A percentile compares a stretch with the other conserved stretches of the same genome.
phyloP scores from a whole-genome alignment of 192 early-diverging fungal genomes.

The Coemansia reversa region DNA sequence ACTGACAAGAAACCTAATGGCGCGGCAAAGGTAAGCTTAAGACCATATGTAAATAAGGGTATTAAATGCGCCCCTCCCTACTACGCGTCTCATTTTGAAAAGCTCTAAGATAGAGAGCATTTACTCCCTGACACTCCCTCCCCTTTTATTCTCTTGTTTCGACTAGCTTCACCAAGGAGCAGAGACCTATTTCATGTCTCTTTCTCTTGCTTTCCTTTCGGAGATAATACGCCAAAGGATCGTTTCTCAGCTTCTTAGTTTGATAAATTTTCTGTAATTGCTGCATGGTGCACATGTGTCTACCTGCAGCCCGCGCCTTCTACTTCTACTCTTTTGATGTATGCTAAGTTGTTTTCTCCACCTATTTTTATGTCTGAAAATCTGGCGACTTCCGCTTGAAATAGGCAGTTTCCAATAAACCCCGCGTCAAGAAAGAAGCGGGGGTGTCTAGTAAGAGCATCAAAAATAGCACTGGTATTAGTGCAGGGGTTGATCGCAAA shows the following conservation, averaged over 20 bases:
- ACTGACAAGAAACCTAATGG: conserved; percentile 7
- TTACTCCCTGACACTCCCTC: not conserved
- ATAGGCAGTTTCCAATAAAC: conserved; percentile 15
- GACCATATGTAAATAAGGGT: not conserved
- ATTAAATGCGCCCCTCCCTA: not conserved
- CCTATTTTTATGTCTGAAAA: not conserved
- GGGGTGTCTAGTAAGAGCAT: not conserved
- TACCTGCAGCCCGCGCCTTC: not conserved
- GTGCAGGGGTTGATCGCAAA: conserved; percentile 27
- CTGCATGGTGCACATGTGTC: not conserved
- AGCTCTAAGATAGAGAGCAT: not conserved
- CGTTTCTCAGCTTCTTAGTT: not conserved
- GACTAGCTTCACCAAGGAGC: not conserved
- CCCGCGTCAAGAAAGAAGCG: conserved; percentile 20
- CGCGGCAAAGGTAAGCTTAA: conserved; percentile 16
- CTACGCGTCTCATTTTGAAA: not conserved
- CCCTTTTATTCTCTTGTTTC: not conserved
- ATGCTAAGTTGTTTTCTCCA: not conserved
- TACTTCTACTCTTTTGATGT: not conserved
- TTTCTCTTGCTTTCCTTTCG: not conserved
- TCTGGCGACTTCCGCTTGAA: not conserved
- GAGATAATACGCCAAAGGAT: not conserved
- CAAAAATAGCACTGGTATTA: conserved; percentile 8
- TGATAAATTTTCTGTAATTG: not conserved
- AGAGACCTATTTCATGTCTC: not conserved